These are phyloP conservation scores for Rubia yunnanensis DNA, from an alignment of 257 asterid genomes.

Conservation along the genomic window DNA sequence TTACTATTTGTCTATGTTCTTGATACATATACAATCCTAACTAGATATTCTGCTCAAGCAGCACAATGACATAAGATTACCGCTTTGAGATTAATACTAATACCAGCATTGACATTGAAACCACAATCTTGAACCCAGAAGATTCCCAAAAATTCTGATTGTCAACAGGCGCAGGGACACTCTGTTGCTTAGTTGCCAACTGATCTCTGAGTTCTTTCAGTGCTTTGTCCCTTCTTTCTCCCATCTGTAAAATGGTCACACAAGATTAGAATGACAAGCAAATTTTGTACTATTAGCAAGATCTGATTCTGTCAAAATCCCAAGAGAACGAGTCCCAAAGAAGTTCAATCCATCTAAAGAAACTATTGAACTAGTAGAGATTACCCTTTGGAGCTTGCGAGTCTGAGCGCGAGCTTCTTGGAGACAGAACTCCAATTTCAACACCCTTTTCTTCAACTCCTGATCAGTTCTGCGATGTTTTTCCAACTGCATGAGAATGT, in stretches of 20 bases:
- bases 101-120: conserved; percentile 77
- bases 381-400: conserved; percentile 84
- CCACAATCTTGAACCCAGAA: conserved; percentile 70
- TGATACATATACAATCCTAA: conserved; percentile 32
- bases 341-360: not conserved
- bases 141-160: conserved; percentile 75
- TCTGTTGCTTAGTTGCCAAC: conserved; percentile 25
- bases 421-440: conserved; percentile 69
- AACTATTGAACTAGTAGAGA: not conserved
- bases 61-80: conserved; percentile 14
- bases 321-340: not conserved
- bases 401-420: conserved; percentile 76
- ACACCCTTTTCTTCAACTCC: conserved; percentile 67
- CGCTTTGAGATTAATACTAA: conserved; percentile 70
- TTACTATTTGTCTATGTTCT: conserved; percentile 16
- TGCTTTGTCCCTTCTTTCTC: conserved; percentile 75
- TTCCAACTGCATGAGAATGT: conserved; percentile 41
- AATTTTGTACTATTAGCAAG: not conserved
- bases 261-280: not conserved
- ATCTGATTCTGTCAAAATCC: not conserved
- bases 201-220: conserved; percentile 76
- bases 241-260: conserved; percentile 45
- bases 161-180: conserved; percentile 21
- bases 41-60: not conserved
- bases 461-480: conserved; percentile 74